phyloP scores from a whole-genome alignment of 2,329 filamentous ascomycete genomes.

The Gaeumannomyces sp. region DNA sequence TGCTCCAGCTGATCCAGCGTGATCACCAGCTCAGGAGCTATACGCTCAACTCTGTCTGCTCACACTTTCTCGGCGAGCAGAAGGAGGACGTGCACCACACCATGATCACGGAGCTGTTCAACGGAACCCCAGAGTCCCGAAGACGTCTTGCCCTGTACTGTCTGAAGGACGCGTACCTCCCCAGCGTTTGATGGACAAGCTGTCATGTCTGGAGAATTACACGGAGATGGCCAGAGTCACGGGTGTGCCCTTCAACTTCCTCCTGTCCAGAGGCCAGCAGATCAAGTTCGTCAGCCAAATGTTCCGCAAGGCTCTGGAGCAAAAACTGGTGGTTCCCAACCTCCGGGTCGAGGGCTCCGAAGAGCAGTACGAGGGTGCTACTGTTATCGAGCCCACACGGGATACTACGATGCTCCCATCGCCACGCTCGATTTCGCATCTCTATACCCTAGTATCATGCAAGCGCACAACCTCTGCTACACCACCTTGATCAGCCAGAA shows the following conservation, averaged over 20 bases:
- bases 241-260: constrained; percentile 92
- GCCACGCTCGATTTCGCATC: constrained; percentile 98
- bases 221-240: constrained; percentile 99
- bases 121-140: constrained; percentile 88
- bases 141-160: constrained; percentile 92
- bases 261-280: constrained; percentile 88
- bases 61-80: constrained; percentile 92
- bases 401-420: constrained; percentile 91
- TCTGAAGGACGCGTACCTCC: constrained; percentile 96
- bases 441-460: constrained; percentile 97
- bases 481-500: constrained; percentile 82
- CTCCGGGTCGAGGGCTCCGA: constrained; percentile 63
- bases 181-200: constrained; percentile 90
- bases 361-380: constrained; percentile 95
- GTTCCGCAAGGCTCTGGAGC: constrained; percentile 88
- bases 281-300: constrained; percentile 97
- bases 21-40: constrained; percentile 96
- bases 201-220: constrained; percentile 98
- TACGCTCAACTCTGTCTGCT: constrained; percentile 91
- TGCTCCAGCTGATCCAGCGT: constrained; percentile 90
- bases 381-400: constrained; percentile 93
- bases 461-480: constrained; percentile 97
- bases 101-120: constrained; percentile 98
- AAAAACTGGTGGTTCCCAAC: constrained; percentile 92
- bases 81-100: constrained; percentile 99